Evolutionary conservation across 345 rosid species (phyloP), one percentile per base, ranked within the genome.

Genomic region (Clausena lansium): DNA sequence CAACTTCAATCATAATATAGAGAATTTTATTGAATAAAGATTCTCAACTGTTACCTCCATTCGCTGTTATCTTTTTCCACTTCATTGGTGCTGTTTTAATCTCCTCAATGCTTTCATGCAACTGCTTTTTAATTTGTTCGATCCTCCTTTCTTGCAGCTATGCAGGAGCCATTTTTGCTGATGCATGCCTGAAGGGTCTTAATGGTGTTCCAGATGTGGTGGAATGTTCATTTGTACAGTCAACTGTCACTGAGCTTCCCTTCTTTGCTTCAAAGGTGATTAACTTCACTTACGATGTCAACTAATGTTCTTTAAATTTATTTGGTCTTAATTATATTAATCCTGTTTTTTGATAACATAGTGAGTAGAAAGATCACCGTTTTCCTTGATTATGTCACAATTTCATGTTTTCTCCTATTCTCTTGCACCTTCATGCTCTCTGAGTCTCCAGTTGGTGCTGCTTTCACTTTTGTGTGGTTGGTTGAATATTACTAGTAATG

Each of bases 101-200:
- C 38, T n/a, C 60, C 60, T 17, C n/a, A 50, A 20, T 3, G 22
- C 27, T 67, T 67, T 27, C 4, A n/a, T 30, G 9, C n/a, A 28
- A 28, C 4, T 28, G 33, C 35, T 25, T 6, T 13, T 28, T 14
- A 27, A 7, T 32, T 32, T 28, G 20, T 67, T 71, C 36, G 59
- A 57, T 71, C 0, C 11, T 7, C 66, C 24, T 22, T 25, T 19
- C n/a, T 60, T 74, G 57, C 82, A 94, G 95, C 73, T 94, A 90
- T 85, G 98, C 95, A 2, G 98, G 97, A 78, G 98, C 98, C 70
- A 77, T 92, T 60, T 92, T 94, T 72, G 98, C 94, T 27, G 97
- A 94, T 85, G 91, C 98, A 24, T 91, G 97, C 88, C 86, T 91
- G 70, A 90, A 89, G 86, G 97, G 94, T 28, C 91, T 94, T 62